Conservation (phyloP, 2,329 filamentous ascomycete species). For the Penicillium sp. region DNA sequence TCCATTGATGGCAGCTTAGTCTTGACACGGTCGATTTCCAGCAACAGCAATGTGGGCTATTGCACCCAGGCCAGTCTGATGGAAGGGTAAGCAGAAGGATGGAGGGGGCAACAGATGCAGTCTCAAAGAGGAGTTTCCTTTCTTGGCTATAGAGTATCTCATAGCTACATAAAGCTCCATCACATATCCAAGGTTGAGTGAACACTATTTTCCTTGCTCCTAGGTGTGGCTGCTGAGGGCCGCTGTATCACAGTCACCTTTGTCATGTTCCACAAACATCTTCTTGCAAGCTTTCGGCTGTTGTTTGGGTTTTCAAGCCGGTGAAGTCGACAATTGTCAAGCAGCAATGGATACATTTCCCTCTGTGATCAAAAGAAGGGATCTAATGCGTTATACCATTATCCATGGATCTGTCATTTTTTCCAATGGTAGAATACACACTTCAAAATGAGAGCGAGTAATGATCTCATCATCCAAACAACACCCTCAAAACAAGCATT, state of each 20-base stretch:
- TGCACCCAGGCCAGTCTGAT: background rate
- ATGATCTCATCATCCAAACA: slow-evolving; percentile 6
- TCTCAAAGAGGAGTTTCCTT: background rate
- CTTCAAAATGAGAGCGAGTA: slow-evolving; percentile 4
- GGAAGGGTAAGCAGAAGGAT: background rate
- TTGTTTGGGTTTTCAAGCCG: too few species aligned
- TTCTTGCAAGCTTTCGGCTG: background rate
- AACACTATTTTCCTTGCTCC: slow-evolving; percentile 2
- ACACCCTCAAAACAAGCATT: background rate
- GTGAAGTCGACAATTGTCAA: too few species aligned
- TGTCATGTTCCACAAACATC: background rate
- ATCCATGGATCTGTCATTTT: slow-evolving; percentile 2
- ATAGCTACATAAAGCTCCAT: background rate
- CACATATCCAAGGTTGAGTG: slow-evolving; percentile 3
- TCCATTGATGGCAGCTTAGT: background rate
- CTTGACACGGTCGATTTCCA: background rate
- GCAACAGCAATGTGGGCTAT: too few species aligned
- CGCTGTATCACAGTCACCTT: background rate
- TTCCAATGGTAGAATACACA: background rate
- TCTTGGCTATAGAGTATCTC: background rate
- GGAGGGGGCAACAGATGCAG: background rate
- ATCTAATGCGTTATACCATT: too few species aligned
- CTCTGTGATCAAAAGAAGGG: too few species aligned
- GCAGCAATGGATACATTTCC: too few species aligned
- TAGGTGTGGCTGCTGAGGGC: background rate